Conservation (phyloP, 2,329 filamentous ascomycete species). For the Botryotinia narcissicola region DNA sequence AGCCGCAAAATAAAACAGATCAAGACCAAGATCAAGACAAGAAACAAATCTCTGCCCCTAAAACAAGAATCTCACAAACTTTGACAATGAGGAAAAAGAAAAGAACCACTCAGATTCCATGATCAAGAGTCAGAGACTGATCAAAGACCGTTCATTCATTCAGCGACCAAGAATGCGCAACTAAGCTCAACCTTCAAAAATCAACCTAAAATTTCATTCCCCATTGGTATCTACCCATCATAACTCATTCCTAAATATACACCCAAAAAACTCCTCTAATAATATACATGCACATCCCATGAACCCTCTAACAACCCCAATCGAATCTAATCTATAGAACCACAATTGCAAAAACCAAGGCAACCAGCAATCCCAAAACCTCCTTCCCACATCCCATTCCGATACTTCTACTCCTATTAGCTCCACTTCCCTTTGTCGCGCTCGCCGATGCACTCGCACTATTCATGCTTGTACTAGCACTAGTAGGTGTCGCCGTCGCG, state of each 20-base stretch:
- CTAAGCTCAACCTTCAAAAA: not conserved
- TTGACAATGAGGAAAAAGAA: no score
- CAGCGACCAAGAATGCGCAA: no score
- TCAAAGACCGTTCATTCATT: no score
- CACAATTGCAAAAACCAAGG: constrained; percentile 19
- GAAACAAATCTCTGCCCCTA: no score
- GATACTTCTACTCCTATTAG: constrained; percentile 79
- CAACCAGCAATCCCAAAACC: constrained; percentile 18
- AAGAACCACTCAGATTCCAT: no score
- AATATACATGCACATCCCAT: not conserved
- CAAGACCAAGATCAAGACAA: no score
- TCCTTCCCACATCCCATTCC: constrained; percentile 52
- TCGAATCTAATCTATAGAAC: not conserved
- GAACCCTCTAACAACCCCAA: not conserved
- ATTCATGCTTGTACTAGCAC: constrained; percentile 84
- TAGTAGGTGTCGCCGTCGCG: constrained; percentile 45
- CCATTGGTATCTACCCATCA: not conserved
- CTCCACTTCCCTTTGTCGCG: constrained; percentile 84
- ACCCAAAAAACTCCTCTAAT: not conserved
- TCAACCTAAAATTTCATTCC: not conserved
- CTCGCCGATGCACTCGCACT: constrained; percentile 66
- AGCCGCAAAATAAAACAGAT: no score
- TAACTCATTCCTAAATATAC: not conserved
- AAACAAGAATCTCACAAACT: no score
- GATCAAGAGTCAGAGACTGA: no score